These are phyloP conservation scores for Sisymbrium irio DNA, from an alignment of 345 rosid species.

Conservation along the genomic window DNA sequence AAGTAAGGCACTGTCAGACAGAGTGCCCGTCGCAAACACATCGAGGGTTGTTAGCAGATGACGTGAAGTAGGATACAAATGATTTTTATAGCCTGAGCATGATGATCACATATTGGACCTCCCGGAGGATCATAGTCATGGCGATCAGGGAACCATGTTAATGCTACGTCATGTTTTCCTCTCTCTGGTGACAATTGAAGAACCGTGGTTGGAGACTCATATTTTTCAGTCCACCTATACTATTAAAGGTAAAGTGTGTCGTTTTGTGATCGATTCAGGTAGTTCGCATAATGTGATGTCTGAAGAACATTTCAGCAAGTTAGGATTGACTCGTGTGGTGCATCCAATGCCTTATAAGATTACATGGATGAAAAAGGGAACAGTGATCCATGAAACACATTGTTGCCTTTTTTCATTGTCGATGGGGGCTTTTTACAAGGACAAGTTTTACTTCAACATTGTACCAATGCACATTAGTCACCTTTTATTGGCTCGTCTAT, in stretches of 20 bases:
- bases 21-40: background rate
- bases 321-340: background rate
- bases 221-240: background rate
- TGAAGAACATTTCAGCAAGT: background rate
- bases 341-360: background rate
- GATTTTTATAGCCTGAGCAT: background rate
- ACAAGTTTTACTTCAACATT: background rate
- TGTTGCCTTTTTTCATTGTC: background rate
- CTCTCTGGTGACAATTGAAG: background rate
- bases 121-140: background rate
- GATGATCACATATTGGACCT: background rate
- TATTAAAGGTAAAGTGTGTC: background rate
- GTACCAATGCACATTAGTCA: background rate
- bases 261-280: background rate
- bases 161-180: background rate
- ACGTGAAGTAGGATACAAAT: background rate
- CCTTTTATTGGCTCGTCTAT: background rate
- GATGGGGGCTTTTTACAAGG: background rate
- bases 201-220: background rate
- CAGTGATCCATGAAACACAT: background rate
- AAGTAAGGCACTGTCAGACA: background rate
- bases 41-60: background rate
- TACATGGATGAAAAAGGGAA: background rate
- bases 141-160: background rate
- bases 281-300: background rate